A percentile compares a stretch with the other conserved stretches of the same genome.
Conservation (phyloP, 2,329 filamentous ascomycete species). For the Venturia carpophila region DNA sequence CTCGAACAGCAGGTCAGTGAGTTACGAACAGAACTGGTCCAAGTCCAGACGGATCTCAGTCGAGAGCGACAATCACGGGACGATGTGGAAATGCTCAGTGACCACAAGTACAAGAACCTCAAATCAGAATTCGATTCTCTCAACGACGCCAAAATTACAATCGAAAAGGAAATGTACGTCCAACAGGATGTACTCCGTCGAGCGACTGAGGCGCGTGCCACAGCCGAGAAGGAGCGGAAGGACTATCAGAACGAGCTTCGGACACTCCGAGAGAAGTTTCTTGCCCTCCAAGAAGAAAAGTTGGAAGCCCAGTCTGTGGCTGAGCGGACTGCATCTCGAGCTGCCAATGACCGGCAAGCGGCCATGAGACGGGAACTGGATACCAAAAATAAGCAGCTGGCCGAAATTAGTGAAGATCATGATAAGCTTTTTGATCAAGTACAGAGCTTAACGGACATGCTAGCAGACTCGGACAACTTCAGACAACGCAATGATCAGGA, state of each 20-base stretch:
- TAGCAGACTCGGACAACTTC: constrained; percentile 82
- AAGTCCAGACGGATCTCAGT: constrained; percentile 80
- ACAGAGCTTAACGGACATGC: constrained; percentile 77
- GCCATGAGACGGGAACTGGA: constrained; percentile 74
- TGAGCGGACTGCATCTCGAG: constrained; percentile 68
- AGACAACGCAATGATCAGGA: constrained; percentile 85
- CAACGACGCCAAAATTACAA: constrained; percentile 91
- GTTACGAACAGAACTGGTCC: constrained; percentile 76
- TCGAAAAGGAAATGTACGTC: constrained; percentile 94
- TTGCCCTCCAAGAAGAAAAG: constrained; percentile 77
- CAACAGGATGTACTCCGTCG: constrained; percentile 87
- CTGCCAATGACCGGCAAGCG: constrained; percentile 72
- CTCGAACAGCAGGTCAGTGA: constrained; percentile 82
- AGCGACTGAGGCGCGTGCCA: constrained; percentile 70
- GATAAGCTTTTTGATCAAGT: constrained; percentile 69
- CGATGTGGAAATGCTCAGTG: constrained; percentile 81
- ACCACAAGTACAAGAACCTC: constrained; percentile 76
- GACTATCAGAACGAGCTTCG: constrained; percentile 82
- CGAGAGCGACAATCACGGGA: constrained; percentile 88
- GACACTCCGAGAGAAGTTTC: constrained; percentile 71
- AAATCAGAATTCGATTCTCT: constrained; percentile 78
- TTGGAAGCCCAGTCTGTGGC: constrained; percentile 72
- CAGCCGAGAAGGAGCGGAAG: constrained; percentile 79
- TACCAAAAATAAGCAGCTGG: constrained; percentile 64
- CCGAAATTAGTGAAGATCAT: constrained; percentile 73